Conservation (phyloP, 495 filamentous ascomycete genomes). For the Hypoxylon lenormandii region DNA sequence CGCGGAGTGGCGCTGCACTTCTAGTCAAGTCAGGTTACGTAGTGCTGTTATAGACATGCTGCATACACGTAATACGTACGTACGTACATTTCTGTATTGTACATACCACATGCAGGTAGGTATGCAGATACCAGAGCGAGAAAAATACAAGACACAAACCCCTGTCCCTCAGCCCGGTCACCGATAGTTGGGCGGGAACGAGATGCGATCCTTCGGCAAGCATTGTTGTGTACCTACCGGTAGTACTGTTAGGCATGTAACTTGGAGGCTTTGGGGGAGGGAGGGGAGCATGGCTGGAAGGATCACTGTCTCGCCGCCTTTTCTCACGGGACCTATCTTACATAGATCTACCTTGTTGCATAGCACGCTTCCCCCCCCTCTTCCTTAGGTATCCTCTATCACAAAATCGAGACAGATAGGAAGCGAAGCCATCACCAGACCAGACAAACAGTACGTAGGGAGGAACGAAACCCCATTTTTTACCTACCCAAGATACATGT, state of each 20-base stretch:
- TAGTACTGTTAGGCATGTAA: background rate
- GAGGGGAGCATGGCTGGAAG: background rate
- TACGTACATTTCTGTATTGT: too few relatives aligned
- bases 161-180: background rate
- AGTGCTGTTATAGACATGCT: too few relatives aligned
- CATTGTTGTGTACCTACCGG: constrained; percentile 15
- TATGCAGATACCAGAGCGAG: too few relatives aligned
- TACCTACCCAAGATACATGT: background rate
- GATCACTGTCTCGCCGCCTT: background rate
- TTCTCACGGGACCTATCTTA: background rate
- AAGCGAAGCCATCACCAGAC: constrained; percentile 9
- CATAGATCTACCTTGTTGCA: constrained; percentile 1
- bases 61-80: too few relatives aligned
- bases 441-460: background rate
- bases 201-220: constrained; percentile 11
- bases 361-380: background rate
- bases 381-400: background rate
- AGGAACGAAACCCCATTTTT: constrained; percentile 16
- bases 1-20: background rate
- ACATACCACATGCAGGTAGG: too few relatives aligned
- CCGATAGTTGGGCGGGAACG: background rate
- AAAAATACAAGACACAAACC: background rate
- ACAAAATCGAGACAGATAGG: background rate
- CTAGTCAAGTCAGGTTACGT: background rate
- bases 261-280: background rate